Evolutionary conservation across 305 asterid species (phyloP), one percentile per base, ranked within the genome.

Genomic region (Nicotiana rustica): DNA sequence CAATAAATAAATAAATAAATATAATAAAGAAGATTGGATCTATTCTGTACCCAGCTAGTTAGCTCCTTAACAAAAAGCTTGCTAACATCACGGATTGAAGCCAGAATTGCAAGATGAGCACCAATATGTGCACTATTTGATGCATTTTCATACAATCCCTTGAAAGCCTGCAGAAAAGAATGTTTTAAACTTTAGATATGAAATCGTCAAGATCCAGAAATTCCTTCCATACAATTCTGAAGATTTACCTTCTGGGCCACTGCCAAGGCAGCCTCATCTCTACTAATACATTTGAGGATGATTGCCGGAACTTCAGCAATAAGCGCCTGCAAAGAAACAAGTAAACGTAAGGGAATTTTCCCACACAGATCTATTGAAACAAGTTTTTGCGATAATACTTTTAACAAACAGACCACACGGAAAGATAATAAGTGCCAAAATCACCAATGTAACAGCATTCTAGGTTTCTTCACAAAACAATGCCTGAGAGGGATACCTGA

Each of bases 251-350:
- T 95, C 85, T 97, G 99, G 85, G 99, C 98, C 82, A 97, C 97
- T 71, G 99, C 99, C 86, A 92, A 83, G 84, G 99, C 99, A 81
- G 98, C 99, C 91, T 95, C 97, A 79, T 97, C 99, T 84, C 99
- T 94, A 87, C 95, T 94, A 85, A 95, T 86, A 84, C 99, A 95
- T 87, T 95, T 93, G 77, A 95, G 91, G 79, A 97, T 88, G 82
- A 97, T 92, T 49, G 93, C 91, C 33, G 99, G 99, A 89, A 97
- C 99, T 91, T 97, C 99, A 67, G 95, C 93, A 85, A 95, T 84
- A 84, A 91, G 89, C 55, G 91, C 97, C 99, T 96, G 89, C 56
- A 76, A 78, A 78, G 41, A 67, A 82, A 65, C 79, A 81, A 49
- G 55, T 31, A 73, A 66, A 49, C 35, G n/a, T 5, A 61, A 33